These are phyloP conservation scores for Zizania palustris DNA, from an alignment of 202 grass and related monocot genomes.

Conservation along the genomic window DNA sequence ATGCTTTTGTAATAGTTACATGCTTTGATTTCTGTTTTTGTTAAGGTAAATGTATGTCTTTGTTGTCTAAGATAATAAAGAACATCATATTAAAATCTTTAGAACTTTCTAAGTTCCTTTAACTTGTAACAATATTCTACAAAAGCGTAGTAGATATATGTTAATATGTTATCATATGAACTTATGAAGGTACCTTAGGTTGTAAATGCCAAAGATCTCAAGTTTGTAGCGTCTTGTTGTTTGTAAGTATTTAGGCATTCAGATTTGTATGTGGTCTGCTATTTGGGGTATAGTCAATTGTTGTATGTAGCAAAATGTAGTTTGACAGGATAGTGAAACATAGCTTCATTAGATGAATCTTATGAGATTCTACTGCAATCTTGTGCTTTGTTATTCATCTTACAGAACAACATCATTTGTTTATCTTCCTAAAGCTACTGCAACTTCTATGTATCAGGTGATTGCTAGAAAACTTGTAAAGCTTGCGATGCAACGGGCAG, in stretches of 20 bases:
- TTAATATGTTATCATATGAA: not conserved
- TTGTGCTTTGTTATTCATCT: constrained; percentile 12
- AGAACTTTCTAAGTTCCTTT: not conserved
- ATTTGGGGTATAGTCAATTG: not conserved
- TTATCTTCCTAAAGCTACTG: constrained; percentile 34
- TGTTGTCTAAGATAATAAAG: constrained; percentile 22
- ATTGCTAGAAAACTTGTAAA: constrained; percentile 76
- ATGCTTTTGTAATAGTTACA: constrained; percentile 21
- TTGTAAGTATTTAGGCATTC: not conserved
- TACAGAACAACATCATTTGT: not conserved
- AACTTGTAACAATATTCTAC: constrained; percentile 18
- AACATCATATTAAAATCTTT: constrained; percentile 7
- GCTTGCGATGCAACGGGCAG: constrained; percentile 71
- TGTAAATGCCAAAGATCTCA: not conserved
- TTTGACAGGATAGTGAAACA: constrained; percentile 3
- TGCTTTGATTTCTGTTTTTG: constrained; percentile 13
- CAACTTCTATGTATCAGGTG: constrained; percentile 51
- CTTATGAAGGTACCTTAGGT: constrained; percentile 3
- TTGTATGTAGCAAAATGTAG: constrained; percentile 28
- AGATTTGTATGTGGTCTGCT: not conserved
- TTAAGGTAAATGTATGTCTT: not conserved
- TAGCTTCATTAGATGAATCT: not conserved
- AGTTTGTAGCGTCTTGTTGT: not conserved
- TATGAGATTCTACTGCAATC: not conserved
- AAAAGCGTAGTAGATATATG: not conserved